These are phyloP conservation scores for Phaeosphaeria sp. DNA, from an alignment of 2,329 filamentous ascomycete genomes.

Conservation along the genomic window DNA sequence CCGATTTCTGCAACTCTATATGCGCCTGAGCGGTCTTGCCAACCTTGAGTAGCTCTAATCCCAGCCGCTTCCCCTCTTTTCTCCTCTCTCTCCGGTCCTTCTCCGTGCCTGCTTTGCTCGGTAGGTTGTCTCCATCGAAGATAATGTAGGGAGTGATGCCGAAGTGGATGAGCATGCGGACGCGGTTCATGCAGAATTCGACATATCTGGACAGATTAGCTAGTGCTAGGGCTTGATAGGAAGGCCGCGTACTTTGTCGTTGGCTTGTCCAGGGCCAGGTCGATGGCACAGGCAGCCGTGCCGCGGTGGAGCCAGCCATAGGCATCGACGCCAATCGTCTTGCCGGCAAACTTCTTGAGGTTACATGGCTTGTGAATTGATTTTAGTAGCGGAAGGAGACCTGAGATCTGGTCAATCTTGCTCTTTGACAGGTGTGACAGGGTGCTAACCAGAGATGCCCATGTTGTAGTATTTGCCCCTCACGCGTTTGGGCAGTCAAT, in stretches of 20 bases:
- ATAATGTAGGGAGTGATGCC: conserved; percentile 93
- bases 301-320: conserved; percentile 99
- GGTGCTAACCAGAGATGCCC: conserved; percentile 49
- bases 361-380: conserved; percentile 92
- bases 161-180: conserved; percentile 93
- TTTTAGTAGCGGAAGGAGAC: conserved; percentile 88
- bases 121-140: conserved; percentile 94
- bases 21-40: conserved; percentile 83
- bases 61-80: conserved; percentile 76
- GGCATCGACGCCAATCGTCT: conserved; percentile 92
- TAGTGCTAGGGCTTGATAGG: background rate
- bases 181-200: conserved; percentile 86
- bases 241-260: conserved; percentile 75
- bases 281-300: conserved; percentile 86
- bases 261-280: conserved; percentile 86
- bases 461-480: conserved; percentile 41
- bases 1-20: conserved; percentile 88
- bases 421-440: conserved; percentile 21
- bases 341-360: conserved; percentile 84
- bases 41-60: conserved; percentile 79
- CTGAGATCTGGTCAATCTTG: conserved; percentile 55
- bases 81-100: conserved; percentile 75
- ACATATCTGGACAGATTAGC: conserved; percentile 70
- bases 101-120: conserved; percentile 91
- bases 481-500: conserved; percentile 34